Evolutionary conservation across 1,139 yeast genomes (phyloP).

Genomic region (Protomyces inundatus): DNA sequence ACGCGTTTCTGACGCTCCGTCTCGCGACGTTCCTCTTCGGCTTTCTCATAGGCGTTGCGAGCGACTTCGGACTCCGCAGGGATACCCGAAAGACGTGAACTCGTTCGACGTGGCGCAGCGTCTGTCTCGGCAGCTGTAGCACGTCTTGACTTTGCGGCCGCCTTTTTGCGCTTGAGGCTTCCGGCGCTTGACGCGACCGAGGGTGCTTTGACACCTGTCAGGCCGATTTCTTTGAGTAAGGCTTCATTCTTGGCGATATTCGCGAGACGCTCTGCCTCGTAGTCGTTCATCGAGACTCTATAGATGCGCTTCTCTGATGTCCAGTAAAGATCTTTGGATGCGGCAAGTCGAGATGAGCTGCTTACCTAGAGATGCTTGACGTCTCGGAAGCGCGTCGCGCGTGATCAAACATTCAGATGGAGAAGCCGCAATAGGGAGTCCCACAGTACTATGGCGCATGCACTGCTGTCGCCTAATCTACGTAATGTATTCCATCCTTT

Average conservation of each 20-base stretch:
- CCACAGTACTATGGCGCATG: too few relatives aligned
- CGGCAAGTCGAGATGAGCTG: too few relatives aligned
- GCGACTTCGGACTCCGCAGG: constrained; percentile 35
- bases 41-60: constrained; percentile 31
- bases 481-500: too few relatives aligned
- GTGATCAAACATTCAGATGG: too few relatives aligned
- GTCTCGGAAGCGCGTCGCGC: too few relatives aligned
- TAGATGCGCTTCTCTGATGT: too few relatives aligned
- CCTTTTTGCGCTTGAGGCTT: neutral
- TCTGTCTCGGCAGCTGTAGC: constrained; percentile 2
- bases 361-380: too few relatives aligned
- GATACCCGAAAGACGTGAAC: constrained; percentile 40
- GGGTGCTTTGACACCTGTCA: constrained; percentile 32
- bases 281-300: constrained; percentile 37
- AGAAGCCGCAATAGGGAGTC: too few relatives aligned
- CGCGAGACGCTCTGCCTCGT: constrained; percentile 63
- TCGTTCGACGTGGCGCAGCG: constrained; percentile 36
- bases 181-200: constrained; percentile 36
- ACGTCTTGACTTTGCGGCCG: constrained; percentile 2
- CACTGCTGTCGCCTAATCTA: too few relatives aligned
- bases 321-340: too few relatives aligned
- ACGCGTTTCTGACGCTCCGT: constrained; percentile 29
- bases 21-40: constrained; percentile 31
- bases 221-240: constrained; percentile 37
- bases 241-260: constrained; percentile 55